Conservation (phyloP, 768 basidiomycete genomes). For the Gyrodon lividus region DNA sequence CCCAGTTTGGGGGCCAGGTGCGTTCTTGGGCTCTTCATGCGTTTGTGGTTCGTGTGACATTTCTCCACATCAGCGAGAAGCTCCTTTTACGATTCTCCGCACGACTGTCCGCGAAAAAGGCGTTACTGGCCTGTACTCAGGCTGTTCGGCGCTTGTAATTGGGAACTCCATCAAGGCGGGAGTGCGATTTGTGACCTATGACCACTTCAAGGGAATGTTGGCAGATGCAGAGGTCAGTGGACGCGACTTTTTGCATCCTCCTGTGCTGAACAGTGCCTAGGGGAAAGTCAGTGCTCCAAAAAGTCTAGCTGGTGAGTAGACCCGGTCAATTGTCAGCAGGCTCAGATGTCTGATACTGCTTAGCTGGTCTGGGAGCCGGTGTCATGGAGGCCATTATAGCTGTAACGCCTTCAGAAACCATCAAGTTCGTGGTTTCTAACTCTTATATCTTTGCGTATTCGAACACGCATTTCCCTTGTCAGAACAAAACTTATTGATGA, state of each 20-base stretch:
- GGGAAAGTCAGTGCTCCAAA: constrained; percentile 88
- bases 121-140: constrained; percentile 85
- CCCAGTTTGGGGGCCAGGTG: constrained; percentile 86
- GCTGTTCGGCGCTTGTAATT: constrained; percentile 83
- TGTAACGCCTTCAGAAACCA: constrained; percentile 96
- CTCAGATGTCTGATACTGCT: neutral
- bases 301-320: constrained; percentile 69
- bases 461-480: neutral
- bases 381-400: constrained; percentile 91
- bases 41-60: neutral
- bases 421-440: constrained; percentile 66
- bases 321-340: too few species aligned
- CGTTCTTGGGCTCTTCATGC: constrained; percentile 6
- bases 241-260: neutral
- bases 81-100: constrained; percentile 70
- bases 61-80: constrained; percentile 47
- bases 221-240: constrained; percentile 75
- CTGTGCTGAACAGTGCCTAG: constrained; percentile 37
- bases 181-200: constrained; percentile 93
- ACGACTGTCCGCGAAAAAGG: constrained; percentile 77
- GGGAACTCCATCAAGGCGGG: constrained; percentile 95
- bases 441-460: neutral
- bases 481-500: constrained; percentile 99
- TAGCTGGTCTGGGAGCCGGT: constrained; percentile 83
- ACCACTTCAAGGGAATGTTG: constrained; percentile 81